Evolutionary conservation across 805 yeast genomes (phyloP).

Genomic region (Starmerella kuoi): DNA sequence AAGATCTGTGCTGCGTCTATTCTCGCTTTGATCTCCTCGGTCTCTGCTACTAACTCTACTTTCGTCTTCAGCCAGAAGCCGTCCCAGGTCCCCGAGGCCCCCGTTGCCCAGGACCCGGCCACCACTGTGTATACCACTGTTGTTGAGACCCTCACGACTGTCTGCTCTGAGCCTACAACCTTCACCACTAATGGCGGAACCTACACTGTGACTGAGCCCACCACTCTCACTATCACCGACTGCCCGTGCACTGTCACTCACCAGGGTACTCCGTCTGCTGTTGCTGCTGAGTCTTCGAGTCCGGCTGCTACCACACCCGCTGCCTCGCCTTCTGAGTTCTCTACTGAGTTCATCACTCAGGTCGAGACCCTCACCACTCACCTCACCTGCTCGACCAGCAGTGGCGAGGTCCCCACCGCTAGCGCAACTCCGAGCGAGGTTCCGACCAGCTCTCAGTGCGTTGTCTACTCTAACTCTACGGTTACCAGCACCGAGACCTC

Average conservation of each 20-base stretch:
- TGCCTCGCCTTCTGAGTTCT: background rate
- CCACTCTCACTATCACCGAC: constrained; percentile 77
- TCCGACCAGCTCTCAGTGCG: background rate
- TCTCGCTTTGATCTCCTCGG: constrained; percentile 5
- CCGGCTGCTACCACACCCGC: constrained; percentile 2
- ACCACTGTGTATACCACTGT: constrained; percentile 12
- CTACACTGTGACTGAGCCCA: constrained; percentile 49
- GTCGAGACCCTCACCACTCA: constrained; percentile 35
- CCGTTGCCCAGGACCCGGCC: background rate
- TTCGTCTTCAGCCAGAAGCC: constrained; percentile 4
- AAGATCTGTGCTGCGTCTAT: constrained; percentile 6
- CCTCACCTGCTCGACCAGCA: no score
- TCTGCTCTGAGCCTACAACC: constrained; percentile 62
- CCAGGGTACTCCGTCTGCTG: background rate
- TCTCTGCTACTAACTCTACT: constrained; percentile 6
- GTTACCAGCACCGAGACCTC: background rate
- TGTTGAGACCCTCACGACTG: constrained; percentile 45
- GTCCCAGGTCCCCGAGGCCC: background rate
- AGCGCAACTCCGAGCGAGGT: background rate
- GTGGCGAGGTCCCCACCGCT: background rate
- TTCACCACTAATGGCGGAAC: constrained; percentile 33
- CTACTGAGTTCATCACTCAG: constrained; percentile 38
- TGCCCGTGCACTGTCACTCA: constrained; percentile 64
- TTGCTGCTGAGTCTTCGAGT: constrained; percentile 20
- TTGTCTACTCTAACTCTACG: constrained; percentile 4